phyloP scores from a whole-genome alignment of 148 eudicot genomes.

The Bassia scoparia region DNA sequence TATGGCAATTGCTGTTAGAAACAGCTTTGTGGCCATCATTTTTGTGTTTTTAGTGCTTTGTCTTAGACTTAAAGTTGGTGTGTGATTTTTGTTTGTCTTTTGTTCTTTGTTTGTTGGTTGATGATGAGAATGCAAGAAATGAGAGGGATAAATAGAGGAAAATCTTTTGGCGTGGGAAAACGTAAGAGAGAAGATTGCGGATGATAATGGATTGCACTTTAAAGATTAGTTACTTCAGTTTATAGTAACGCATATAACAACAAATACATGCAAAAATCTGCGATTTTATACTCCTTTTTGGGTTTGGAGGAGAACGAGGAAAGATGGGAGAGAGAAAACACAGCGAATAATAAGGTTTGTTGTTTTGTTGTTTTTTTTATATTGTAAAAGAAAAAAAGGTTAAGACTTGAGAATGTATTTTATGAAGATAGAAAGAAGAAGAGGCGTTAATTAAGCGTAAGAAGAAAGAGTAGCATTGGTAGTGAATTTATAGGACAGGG shows the following conservation, averaged over 20 bases:
- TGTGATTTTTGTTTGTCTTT: neutral
- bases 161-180: conserved; percentile 18
- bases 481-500: conserved; percentile 43
- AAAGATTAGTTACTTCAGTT: conserved; percentile 15
- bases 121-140: neutral
- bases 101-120: neutral
- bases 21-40: conserved; percentile 53
- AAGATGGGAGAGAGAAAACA: conserved; percentile 21
- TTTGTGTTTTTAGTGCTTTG: too few relatives aligned
- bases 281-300: conserved; percentile 18
- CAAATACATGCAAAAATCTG: conserved; percentile 29
- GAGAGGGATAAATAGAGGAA: conserved; percentile 31
- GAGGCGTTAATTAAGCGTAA: too few relatives aligned
- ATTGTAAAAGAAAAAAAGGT: too few relatives aligned
- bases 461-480: too few relatives aligned
- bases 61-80: neutral
- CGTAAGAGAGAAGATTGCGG: conserved; percentile 18
- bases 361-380: neutral
- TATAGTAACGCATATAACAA: neutral
- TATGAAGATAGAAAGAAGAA: too few relatives aligned
- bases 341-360: neutral
- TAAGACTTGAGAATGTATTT: too few relatives aligned
- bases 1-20: conserved; percentile 41
- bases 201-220: conserved; percentile 14
- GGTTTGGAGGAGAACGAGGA: conserved; percentile 17